A percentile compares a stretch with the other conserved stretches of the same genome.
phyloP scores from a whole-genome alignment of 2,329 filamentous ascomycete genomes.

The Pseudogymnoascus destructans region DNA sequence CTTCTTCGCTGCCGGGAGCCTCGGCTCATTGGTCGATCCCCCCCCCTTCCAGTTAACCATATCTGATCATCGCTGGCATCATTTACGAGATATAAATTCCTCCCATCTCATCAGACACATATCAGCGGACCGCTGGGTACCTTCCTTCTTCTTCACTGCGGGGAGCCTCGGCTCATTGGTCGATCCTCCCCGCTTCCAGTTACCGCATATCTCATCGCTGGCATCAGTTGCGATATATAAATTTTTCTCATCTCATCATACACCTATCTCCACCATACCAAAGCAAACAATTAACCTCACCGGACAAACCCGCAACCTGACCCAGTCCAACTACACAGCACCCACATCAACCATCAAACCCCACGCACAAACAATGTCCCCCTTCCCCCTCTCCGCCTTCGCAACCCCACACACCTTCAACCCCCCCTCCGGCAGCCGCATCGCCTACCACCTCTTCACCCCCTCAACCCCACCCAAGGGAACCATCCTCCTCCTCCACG shows the following conservation, averaged over 20 bases:
- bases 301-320: neutral
- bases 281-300: neutral
- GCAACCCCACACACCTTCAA: neutral
- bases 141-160: too few relatives aligned
- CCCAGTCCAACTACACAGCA: neutral
- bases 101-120: neutral
- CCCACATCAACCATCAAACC: neutral
- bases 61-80: neutral
- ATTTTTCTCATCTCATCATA: neutral
- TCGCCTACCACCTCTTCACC: slow-evolving; percentile 49
- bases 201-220: neutral
- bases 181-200: neutral
- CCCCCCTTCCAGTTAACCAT: neutral
- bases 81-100: neutral
- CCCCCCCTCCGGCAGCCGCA: slow-evolving; percentile 41
- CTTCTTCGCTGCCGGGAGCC: neutral
- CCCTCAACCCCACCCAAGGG: slow-evolving; percentile 33
- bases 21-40: neutral
- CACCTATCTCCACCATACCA: neutral
- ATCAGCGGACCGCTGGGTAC: too few relatives aligned
- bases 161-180: neutral
- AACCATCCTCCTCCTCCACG: slow-evolving; percentile 40
- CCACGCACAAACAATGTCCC: neutral
- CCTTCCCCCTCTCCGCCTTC: neutral
- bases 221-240: neutral